Conservation (phyloP, 306 rosid species). For the Gastrolobium bilobum region DNA sequence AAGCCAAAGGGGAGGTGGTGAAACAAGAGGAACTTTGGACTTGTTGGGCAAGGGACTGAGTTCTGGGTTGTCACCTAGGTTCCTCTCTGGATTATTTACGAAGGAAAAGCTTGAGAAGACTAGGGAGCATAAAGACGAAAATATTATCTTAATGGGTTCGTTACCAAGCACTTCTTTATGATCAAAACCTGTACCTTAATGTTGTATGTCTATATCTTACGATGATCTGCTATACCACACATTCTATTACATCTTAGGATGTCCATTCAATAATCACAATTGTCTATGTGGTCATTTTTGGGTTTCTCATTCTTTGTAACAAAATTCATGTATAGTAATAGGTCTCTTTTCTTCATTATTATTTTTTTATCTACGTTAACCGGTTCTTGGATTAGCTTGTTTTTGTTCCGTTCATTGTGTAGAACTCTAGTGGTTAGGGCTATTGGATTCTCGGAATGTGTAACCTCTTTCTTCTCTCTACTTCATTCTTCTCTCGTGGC, state of each 20-base stretch:
- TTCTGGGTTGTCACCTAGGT: slow-evolving; percentile 62
- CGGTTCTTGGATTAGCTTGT: slow-evolving; percentile 1
- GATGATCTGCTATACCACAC: slow-evolving; percentile 42
- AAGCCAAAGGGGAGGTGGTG: slow-evolving; percentile 52
- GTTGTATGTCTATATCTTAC: slow-evolving; percentile 38
- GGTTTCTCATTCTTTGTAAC: slow-evolving; percentile 53
- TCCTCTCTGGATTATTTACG: slow-evolving; percentile 74
- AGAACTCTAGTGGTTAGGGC: background rate
- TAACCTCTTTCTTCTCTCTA: too few relatives aligned
- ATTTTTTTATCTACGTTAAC: background rate
- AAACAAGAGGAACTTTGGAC: slow-evolving; percentile 60
- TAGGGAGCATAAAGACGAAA: slow-evolving; percentile 67
- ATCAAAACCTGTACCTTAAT: slow-evolving; percentile 34
- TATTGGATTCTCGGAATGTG: background rate
- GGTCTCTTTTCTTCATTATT: background rate
- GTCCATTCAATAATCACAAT: slow-evolving; percentile 47
- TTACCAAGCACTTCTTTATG: slow-evolving; percentile 76
- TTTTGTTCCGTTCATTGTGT: slow-evolving; percentile 30
- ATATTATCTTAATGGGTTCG: slow-evolving; percentile 87
- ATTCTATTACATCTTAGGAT: slow-evolving; percentile 45
- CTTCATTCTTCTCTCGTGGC: too few relatives aligned
- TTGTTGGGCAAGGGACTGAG: slow-evolving; percentile 65
- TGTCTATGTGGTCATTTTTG: slow-evolving; percentile 35
- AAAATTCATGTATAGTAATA: slow-evolving; percentile 36
- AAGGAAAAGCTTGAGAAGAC: slow-evolving; percentile 60